These are phyloP conservation scores for Fomes fomentarius DNA, from an alignment of 1,284 basidiomycete genomes.

Conservation along the genomic window DNA sequence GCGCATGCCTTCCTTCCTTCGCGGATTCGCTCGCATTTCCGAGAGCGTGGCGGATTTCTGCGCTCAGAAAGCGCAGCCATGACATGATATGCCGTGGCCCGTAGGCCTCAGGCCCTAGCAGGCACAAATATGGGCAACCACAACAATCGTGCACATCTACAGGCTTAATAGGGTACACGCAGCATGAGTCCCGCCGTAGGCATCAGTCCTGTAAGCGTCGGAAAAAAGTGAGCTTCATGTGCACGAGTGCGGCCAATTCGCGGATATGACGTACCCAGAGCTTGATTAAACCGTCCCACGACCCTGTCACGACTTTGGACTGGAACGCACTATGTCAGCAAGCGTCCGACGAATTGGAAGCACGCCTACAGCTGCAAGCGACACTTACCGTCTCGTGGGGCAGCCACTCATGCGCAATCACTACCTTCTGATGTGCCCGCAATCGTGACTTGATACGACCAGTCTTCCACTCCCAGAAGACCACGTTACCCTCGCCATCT, in stretches of 20 bases:
- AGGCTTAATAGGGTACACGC: conserved; percentile 7
- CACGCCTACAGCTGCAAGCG: not conserved
- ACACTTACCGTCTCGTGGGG: conserved; percentile 92
- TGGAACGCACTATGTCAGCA: conserved; percentile 38
- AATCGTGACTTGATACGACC: conserved; percentile 90
- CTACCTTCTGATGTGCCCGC: conserved; percentile 90
- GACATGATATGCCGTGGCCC: not conserved
- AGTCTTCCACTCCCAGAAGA: conserved; percentile 99
- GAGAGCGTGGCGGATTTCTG: not conserved
- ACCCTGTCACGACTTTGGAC: conserved; percentile 95
- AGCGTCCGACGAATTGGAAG: not conserved
- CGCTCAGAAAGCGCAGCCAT: not conserved
- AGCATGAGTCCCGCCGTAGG: too few relatives aligned
- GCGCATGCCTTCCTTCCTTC: not conserved
- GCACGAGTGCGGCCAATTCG: not conserved
- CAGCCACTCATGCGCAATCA: conserved; percentile 97
- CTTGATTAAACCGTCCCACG: conserved; percentile 97
- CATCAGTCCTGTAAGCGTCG: conserved; percentile 20
- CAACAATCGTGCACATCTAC: conserved; percentile 12
- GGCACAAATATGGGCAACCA: not conserved
- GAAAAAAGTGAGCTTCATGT: conserved; percentile 4
- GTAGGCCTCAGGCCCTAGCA: not conserved
- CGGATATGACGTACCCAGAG: conserved; percentile 68
- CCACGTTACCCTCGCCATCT: conserved; percentile 92
- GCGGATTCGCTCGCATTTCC: not conserved